phyloP scores from a whole-genome alignment of 331 rosid species.

The Stylosanthes scabra region DNA sequence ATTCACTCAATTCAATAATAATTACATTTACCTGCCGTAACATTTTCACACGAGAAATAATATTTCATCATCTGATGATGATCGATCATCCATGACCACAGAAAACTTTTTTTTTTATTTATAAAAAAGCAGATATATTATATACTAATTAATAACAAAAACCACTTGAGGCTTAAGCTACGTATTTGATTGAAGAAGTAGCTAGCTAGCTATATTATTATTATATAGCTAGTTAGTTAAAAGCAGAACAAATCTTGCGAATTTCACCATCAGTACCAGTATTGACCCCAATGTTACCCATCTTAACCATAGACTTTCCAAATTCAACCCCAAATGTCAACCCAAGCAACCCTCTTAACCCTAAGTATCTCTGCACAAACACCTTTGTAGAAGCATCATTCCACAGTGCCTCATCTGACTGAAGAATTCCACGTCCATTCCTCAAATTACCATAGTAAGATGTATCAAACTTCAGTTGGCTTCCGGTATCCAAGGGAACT shows the following conservation, averaged over 20 bases:
- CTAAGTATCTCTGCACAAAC: constrained; percentile 54
- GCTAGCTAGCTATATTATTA: no score
- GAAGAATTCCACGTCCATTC: constrained; percentile 65
- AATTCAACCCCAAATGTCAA: constrained; percentile 61
- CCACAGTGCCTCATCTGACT: constrained; percentile 80
- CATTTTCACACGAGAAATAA: not conserved
- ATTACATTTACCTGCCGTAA: no score
- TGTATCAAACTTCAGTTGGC: constrained; percentile 54
- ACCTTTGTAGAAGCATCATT: constrained; percentile 62
- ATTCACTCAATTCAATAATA: no score
- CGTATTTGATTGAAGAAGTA: not conserved
- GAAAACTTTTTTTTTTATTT: no score
- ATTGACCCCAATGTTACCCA: constrained; percentile 70
- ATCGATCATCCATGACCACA: no score
- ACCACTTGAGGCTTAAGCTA: not conserved
- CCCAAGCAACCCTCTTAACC: constrained; percentile 46
- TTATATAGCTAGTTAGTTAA: no score
- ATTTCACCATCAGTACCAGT: constrained; percentile 64
- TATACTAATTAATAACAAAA: no score
- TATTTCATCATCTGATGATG: not conserved
- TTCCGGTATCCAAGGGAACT: constrained; percentile 60
- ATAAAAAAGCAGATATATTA: no score
- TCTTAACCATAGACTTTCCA: constrained; percentile 73
- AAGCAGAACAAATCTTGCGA: constrained; percentile 3
- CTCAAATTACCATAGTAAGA: constrained; percentile 62